Evolutionary conservation across 148 eudicot species (phyloP).

Genomic region (Rhododendron williamsianum): DNA sequence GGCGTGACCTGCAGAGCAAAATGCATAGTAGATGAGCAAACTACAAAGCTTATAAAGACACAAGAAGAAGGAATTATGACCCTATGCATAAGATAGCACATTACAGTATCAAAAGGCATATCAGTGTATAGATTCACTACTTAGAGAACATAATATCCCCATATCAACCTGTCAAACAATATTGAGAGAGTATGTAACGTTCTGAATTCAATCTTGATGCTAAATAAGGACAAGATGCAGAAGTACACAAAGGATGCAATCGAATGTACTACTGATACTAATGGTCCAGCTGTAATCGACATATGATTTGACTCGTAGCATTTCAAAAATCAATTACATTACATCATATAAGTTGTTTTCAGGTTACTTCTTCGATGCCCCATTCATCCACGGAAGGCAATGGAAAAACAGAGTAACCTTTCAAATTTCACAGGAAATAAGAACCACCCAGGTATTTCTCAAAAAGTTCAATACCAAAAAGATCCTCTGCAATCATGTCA

Average conservation of each 20-base stretch:
- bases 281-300: neutral
- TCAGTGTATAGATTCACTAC: neutral
- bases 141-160: neutral
- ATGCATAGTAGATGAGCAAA: conserved; percentile 4
- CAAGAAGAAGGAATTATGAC: neutral
- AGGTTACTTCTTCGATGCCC: neutral
- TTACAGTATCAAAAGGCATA: neutral
- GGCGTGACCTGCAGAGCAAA: conserved; percentile 76
- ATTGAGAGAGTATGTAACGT: neutral
- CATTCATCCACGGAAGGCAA: neutral
- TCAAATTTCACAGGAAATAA: neutral
- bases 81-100: neutral
- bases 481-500: neutral
- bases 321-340: neutral
- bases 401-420: neutral
- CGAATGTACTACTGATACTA: neutral
- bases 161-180: neutral
- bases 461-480: neutral
- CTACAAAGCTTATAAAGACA: neutral
- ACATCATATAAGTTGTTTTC: neutral
- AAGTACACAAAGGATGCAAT: neutral
- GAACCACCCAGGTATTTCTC: neutral
- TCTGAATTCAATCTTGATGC: neutral
- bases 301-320: neutral
- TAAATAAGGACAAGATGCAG: neutral